Evolutionary conservation across 176 grass and related monocot species (phyloP).

Genomic region (Rhynchospora tenuis): DNA sequence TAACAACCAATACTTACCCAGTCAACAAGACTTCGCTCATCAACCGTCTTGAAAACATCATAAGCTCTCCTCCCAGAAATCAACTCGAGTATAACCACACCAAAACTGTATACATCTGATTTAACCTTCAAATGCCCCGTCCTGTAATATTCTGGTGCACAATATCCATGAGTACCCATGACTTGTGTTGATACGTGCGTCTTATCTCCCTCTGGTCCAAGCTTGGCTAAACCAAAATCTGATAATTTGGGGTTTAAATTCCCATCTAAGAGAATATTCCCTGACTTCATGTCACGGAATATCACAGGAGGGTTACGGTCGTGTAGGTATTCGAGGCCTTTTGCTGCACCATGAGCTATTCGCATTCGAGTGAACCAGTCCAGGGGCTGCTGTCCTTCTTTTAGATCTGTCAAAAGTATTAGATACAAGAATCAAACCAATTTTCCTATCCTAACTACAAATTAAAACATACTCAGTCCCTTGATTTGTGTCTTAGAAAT

Average conservation of each 20-base stretch:
- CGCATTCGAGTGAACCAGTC: slow-evolving; percentile 88
- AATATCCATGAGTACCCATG: slow-evolving; percentile 85
- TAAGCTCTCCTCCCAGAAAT: slow-evolving; percentile 73
- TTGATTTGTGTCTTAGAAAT: background rate
- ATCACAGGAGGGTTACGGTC: no score
- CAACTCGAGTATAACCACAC: slow-evolving; percentile 82
- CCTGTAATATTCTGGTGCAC: slow-evolving; percentile 68
- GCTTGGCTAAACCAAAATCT: no score
- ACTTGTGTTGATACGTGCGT: slow-evolving; percentile 57
- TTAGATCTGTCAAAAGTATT: slow-evolving; percentile 34
- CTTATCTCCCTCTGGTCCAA: no score
- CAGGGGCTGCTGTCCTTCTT: slow-evolving; percentile 42
- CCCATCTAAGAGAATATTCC: slow-evolving; percentile 64
- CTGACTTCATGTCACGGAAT: slow-evolving; percentile 81
- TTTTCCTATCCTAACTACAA: background rate
- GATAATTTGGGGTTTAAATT: no score
- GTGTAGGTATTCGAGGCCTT: slow-evolving; percentile 92
- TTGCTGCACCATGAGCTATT: slow-evolving; percentile 71
- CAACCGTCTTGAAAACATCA: slow-evolving; percentile 46
- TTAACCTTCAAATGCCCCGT: slow-evolving; percentile 67
- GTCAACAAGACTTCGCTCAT: slow-evolving; percentile 68
- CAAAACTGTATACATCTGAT: slow-evolving; percentile 92
- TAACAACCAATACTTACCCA: slow-evolving; percentile 87
- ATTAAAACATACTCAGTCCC: background rate
- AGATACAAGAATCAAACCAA: background rate